These are phyloP conservation scores for Gastroboletus turbinatus DNA, from an alignment of 1,284 basidiomycete species.

Conservation along the genomic window DNA sequence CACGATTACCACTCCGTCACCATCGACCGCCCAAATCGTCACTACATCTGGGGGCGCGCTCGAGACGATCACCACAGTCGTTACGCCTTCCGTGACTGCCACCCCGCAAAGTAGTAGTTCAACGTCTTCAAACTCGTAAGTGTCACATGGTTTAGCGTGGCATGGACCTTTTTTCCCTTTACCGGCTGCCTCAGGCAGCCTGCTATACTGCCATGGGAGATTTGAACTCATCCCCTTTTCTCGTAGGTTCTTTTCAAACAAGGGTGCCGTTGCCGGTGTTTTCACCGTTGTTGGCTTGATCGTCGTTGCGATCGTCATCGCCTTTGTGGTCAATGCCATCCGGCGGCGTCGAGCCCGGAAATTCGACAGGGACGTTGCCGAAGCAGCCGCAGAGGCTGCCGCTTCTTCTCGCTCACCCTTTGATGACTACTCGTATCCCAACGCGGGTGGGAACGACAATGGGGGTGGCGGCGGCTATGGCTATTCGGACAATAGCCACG, in stretches of 20 bases:
- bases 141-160: background rate
- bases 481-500: conserved; percentile 63
- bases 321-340: conserved; percentile 51
- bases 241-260: conserved; percentile 70
- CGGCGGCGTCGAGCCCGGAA: conserved; percentile 60
- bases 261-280: conserved; percentile 64
- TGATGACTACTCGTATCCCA: conserved; percentile 35
- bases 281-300: conserved; percentile 69
- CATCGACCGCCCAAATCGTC: conserved; percentile 7
- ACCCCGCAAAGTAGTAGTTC: background rate
- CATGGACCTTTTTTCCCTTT: background rate
- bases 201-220: background rate
- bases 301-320: conserved; percentile 49
- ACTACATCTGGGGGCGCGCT: conserved; percentile 9
- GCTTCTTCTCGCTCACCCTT: conserved; percentile 51
- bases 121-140: conserved; percentile 26
- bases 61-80: conserved; percentile 9
- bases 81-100: background rate
- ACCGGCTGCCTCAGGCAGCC: too few relatives aligned
- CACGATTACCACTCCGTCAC: background rate
- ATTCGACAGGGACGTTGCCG: conserved; percentile 69
- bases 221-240: conserved; percentile 8
- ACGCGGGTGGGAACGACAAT: conserved; percentile 15
- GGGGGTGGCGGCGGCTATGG: conserved; percentile 29
- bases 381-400: conserved; percentile 58